Base-by-base conservation (phyloP, 805 yeast genomes). In the Starmera dryadoides region DNA sequence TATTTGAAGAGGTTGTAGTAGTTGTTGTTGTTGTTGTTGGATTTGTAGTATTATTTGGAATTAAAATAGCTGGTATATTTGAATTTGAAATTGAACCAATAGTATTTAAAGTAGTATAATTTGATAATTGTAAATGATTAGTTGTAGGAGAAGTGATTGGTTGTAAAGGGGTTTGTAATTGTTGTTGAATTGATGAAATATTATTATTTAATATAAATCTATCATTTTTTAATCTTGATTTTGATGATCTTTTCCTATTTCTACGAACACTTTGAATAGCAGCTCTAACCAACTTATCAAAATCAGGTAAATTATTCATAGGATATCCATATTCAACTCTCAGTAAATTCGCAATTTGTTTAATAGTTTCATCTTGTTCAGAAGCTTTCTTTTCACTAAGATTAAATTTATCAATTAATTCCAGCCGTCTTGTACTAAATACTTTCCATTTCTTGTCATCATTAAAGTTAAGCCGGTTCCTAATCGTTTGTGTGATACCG, bases 201-300 rank as follows among this genome's bases (percentile, higher is more conserved):
- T 49, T 53, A 17, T 46, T 51, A 30, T 45, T 46, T 10, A 43
- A 35, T 11, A 53, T 39, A 18, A 51, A 51, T 17, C 55, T 39
- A 23, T 51, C 53, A 16, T 39, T 43, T 20, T 45, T 37, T 3
- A 51, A 38, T 18, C 52, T 41, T 3, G 58, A 50, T 20, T 53
- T 42, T 8, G 57, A 50, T 17, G 77, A 74, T 46, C 95, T 61
- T 54, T 82, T 86, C 43, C 95, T 71, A 58, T 91, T 91, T 47
- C 98, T 68, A 45, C 98, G 67, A 2, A 86, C 97, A 37, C 94
- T 81, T 60, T 91, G 98, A 21, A 91, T 81, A 1, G 96, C 98
- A 9, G 96, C 94, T 29, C 95, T 68, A 0, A 93, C 97, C 28
- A 91, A 69, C 57, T 82, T 85, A 59, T 88, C 95, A 56, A 91